Conservation (phyloP, 1,139 yeast species). For the Citeromyces hawaiiensis region DNA sequence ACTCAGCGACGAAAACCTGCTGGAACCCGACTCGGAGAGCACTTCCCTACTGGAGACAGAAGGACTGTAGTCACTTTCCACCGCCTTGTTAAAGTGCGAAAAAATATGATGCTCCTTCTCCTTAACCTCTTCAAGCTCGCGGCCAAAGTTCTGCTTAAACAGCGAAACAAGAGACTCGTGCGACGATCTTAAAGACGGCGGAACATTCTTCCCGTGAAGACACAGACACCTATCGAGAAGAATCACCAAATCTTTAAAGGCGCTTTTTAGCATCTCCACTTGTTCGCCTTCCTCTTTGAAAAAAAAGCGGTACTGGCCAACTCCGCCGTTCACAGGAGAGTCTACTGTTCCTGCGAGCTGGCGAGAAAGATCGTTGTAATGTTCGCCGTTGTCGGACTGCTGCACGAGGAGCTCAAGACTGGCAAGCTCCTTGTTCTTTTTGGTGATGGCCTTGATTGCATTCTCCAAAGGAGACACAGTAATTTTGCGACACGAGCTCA, state of each 20-base stretch:
- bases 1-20: slow-evolving; percentile 1
- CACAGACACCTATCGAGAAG: slow-evolving; percentile 55
- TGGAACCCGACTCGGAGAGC: slow-evolving; percentile 1
- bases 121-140: slow-evolving; percentile 34
- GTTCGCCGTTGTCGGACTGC: slow-evolving; percentile 31
- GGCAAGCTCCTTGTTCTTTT: slow-evolving; percentile 60
- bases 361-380: slow-evolving; percentile 61
- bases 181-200: slow-evolving; percentile 40
- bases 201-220: slow-evolving; percentile 58
- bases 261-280: slow-evolving; percentile 35
- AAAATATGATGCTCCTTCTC: slow-evolving; percentile 10
- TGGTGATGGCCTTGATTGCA: slow-evolving; percentile 55
- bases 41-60: not conserved
- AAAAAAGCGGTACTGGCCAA: slow-evolving; percentile 69
- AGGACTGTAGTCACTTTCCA: not conserved
- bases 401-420: slow-evolving; percentile 55
- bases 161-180: slow-evolving; percentile 56
- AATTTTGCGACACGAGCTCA: slow-evolving; percentile 34
- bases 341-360: slow-evolving; percentile 81
- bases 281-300: slow-evolving; percentile 31
- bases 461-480: slow-evolving; percentile 78
- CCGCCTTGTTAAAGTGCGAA: not conserved
- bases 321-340: slow-evolving; percentile 89
- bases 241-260: slow-evolving; percentile 59
- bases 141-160: slow-evolving; percentile 54